Percentiles rank a stretch among this genome's conserved stretches.
Evolutionary conservation across 2,329 filamentous ascomycete genomes (phyloP).

Genomic region (Eurotiales sp.): DNA sequence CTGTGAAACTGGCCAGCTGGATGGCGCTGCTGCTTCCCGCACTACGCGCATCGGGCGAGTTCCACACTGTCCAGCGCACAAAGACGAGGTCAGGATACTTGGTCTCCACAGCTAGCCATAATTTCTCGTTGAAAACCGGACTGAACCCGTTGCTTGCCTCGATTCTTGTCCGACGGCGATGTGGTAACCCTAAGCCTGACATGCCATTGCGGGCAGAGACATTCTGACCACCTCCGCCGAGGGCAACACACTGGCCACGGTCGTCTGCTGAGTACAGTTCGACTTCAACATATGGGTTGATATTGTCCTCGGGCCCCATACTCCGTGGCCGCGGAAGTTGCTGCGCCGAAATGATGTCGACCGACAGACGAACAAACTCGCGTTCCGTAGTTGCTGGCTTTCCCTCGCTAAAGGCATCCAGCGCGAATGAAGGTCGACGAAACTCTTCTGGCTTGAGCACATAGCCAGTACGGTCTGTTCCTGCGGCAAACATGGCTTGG

Average conservation of each 20-base stretch:
- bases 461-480: conserved; percentile 82
- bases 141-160: conserved; percentile 90
- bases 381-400: conserved; percentile 63
- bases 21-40: conserved; percentile 60
- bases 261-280: conserved; percentile 94
- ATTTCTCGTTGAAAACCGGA: conserved; percentile 76
- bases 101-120: conserved; percentile 81
- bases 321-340: conserved; percentile 81
- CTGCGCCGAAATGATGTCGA: conserved; percentile 90
- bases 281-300: conserved; percentile 92
- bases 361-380: conserved; percentile 77
- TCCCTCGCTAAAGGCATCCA: conserved; percentile 25
- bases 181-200: conserved; percentile 66
- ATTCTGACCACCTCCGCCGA: conserved; percentile 63
- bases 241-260: conserved; percentile 70
- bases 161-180: conserved; percentile 75
- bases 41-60: conserved; percentile 71
- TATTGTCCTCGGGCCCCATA: conserved; percentile 66
- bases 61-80: conserved; percentile 87
- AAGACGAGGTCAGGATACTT: conserved; percentile 93
- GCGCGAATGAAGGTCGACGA: conserved; percentile 43
- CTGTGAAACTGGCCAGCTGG: conserved; percentile 82
- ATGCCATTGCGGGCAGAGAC: conserved; percentile 61
- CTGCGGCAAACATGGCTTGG: conserved; percentile 93
- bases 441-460: conserved; percentile 88